Evolutionary conservation across 192 early-diverging fungal genomes (phyloP).

Genomic region (Backusella liffmaniae): DNA sequence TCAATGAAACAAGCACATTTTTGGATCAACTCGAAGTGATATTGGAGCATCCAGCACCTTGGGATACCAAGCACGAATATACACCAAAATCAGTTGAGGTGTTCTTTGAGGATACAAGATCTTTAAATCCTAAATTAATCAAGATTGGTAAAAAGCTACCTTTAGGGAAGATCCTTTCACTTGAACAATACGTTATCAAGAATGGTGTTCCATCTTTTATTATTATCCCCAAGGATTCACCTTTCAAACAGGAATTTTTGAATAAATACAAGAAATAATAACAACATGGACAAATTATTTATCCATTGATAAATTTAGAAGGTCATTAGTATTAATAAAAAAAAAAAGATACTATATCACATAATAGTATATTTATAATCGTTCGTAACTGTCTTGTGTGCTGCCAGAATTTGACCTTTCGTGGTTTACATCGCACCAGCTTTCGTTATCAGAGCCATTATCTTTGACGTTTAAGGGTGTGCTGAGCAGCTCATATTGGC

Average conservation of each 20-base stretch:
- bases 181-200: slow-evolving; percentile 68
- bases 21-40: slow-evolving; percentile 81
- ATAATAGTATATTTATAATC: neutral
- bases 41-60: slow-evolving; percentile 76
- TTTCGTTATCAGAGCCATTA: neutral
- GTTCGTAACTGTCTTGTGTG: neutral
- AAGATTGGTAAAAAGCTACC: slow-evolving; percentile 61
- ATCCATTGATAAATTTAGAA: neutral
- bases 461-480: neutral
- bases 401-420: neutral
- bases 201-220: slow-evolving; percentile 88
- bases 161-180: slow-evolving; percentile 62
- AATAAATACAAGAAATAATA: slow-evolving; percentile 55
- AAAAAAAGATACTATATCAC: neutral
- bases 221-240: slow-evolving; percentile 67
- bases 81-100: slow-evolving; percentile 67
- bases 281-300: neutral
- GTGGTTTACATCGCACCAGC: slow-evolving; percentile 3
- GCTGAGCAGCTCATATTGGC: neutral
- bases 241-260: slow-evolving; percentile 66
- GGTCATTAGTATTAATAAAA: neutral
- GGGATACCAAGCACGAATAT: slow-evolving; percentile 78
- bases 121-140: slow-evolving; percentile 54
- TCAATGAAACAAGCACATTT: slow-evolving; percentile 83
- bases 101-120: slow-evolving; percentile 73